These are phyloP conservation scores for Blastomyces percursus DNA, from an alignment of 2,329 filamentous ascomycete species.

Conservation along the genomic window DNA sequence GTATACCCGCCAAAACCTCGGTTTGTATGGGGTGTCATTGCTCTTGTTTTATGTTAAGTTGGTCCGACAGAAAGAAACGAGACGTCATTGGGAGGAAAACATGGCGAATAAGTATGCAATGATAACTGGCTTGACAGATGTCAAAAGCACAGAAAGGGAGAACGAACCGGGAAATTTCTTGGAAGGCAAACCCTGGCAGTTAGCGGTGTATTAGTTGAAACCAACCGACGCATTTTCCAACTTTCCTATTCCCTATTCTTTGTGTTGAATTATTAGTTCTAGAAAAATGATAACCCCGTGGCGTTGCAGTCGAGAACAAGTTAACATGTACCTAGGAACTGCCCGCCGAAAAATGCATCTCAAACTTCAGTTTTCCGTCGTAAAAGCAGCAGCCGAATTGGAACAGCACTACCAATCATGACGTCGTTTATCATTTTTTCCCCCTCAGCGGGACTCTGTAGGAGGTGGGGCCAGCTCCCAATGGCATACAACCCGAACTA, in stretches of 20 bases:
- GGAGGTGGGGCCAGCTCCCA: no score
- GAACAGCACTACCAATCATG: no score
- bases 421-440: no score
- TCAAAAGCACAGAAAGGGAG: no score
- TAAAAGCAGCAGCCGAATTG: no score
- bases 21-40: background rate
- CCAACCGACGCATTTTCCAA: no score
- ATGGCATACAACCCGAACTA: no score
- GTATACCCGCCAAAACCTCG: background rate
- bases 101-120: background rate
- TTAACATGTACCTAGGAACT: background rate
- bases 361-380: no score
- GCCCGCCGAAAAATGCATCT: background rate
- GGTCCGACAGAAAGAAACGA: background rate
- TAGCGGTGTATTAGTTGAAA: background rate
- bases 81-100: background rate
- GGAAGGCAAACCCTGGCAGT: no score
- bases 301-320: background rate
- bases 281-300: no score
- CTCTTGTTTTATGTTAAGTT: no score
- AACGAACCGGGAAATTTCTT: background rate
- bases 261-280: background rate
- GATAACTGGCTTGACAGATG: background rate
- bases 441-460: no score
- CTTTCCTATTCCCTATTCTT: background rate